Base-by-base conservation (phyloP, 768 basidiomycete species). In the Clavulina sp. region DNA sequence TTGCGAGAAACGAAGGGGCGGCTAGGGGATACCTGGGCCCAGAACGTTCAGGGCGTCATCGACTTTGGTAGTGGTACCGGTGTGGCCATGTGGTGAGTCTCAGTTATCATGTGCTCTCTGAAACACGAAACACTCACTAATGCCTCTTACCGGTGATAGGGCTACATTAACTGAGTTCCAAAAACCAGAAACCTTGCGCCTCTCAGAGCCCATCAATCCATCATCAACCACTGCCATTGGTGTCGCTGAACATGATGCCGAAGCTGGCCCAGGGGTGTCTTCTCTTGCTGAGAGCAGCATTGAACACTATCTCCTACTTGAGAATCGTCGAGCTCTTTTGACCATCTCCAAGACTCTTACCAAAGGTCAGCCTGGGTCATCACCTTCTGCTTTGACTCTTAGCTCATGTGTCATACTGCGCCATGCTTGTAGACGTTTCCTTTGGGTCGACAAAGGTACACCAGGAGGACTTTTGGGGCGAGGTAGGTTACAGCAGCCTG, bases 1-100 rank as follows among this genome's bases (percentile, higher is more conserved):
- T 65, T 92, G 18, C 68, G 74, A 44, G 79, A 86, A 56, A 57
- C 78, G 33, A 80, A 74, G 54, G 71, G 67, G 46, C 70, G 87
- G 51, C 58, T 88, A 33, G 79, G 75, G n/a, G 62, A 70, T 4
- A 69, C 70, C n/a, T 84, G 73, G 76, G 36, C 18, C 33, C 7
- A 19, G 40, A 64, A 65, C 30, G 68, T 77, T 50, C 67, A 77
- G 26, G 72, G 68, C 31, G 68, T 93, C 7, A 68, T 88, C 38
- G 88, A 93, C 59, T 92, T 84, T 80, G 88, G 89, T 7, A 72
- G 80, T 50, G 87, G 77, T 5, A 77, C 80, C 0, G 88, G 86
- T 7, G 84, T 80, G 59, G 86, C 79, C 1, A 70, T 91, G 28
- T 92, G 89, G 88, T 89, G 59, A 33, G 71, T 58, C 46, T 50